These are phyloP conservation scores for Pseudocercospora vitis DNA, from an alignment of 2,329 filamentous ascomycete genomes.

Conservation along the genomic window DNA sequence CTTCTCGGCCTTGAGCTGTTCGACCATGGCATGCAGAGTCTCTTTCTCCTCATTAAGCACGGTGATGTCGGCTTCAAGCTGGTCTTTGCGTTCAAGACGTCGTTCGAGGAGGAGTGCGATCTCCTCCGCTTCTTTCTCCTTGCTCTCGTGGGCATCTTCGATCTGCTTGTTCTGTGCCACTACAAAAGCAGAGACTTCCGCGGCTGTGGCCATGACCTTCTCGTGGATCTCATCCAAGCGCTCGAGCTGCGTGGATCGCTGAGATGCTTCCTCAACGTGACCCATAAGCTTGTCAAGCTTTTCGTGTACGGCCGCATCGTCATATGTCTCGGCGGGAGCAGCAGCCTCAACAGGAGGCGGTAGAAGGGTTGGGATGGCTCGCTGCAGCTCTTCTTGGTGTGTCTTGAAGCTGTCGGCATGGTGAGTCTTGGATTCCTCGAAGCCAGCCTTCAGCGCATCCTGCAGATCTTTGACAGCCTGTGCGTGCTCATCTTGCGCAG, in stretches of 20 bases:
- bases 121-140: slow-evolving; percentile 76
- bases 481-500: slow-evolving; percentile 40
- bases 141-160: slow-evolving; percentile 73
- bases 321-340: slow-evolving; percentile 59
- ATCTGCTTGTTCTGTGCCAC: slow-evolving; percentile 72
- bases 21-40: slow-evolving; percentile 53
- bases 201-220: slow-evolving; percentile 79
- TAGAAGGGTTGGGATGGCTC: slow-evolving; percentile 46
- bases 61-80: slow-evolving; percentile 51
- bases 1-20: slow-evolving; percentile 64
- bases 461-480: slow-evolving; percentile 47
- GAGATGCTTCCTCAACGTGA: slow-evolving; percentile 64
- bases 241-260: slow-evolving; percentile 72
- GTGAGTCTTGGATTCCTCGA: slow-evolving; percentile 45
- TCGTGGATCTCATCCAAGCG: slow-evolving; percentile 86
- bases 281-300: slow-evolving; percentile 58
- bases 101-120: slow-evolving; percentile 78
- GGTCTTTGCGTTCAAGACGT: slow-evolving; percentile 65
- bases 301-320: slow-evolving; percentile 52
- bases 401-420: slow-evolving; percentile 38
- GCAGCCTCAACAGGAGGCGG: slow-evolving; percentile 42
- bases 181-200: slow-evolving; percentile 81
- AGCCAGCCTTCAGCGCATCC: slow-evolving; percentile 43
- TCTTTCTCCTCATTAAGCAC: slow-evolving; percentile 49
- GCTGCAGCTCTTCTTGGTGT: slow-evolving; percentile 45